Percentiles rank a stretch among this genome's conserved stretches.
Evolutionary conservation across 495 filamentous ascomycete species (phyloP).

Genomic region (Halenospora varia): DNA sequence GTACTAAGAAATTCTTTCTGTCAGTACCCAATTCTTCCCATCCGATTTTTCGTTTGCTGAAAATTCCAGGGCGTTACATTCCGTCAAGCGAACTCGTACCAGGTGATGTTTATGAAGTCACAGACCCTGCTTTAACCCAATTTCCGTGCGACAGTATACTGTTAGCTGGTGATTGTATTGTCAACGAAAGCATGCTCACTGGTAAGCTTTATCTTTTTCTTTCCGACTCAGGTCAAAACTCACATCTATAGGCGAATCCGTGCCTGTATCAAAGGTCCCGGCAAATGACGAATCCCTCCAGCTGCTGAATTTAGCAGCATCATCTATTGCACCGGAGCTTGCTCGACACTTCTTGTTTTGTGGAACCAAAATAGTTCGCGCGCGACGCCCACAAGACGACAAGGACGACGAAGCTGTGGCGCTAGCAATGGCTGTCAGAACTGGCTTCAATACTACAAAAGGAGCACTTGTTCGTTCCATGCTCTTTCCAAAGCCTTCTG

Average conservation of each 20-base stretch:
- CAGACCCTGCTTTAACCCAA: constrained; percentile 89
- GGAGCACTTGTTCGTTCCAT: constrained; percentile 95
- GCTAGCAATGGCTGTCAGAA: constrained; percentile 85
- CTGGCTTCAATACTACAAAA: constrained; percentile 96
- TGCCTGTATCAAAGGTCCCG: constrained; percentile 90
- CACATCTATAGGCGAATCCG: constrained; percentile 71
- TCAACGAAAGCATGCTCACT: constrained; percentile 99
- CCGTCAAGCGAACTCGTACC: constrained; percentile 86
- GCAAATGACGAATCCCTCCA: constrained; percentile 77
- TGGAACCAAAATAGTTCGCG: constrained; percentile 92
- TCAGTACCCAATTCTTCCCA: constrained; percentile 37
- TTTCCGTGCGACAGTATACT: constrained; percentile 93
- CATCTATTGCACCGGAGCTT: constrained; percentile 72
- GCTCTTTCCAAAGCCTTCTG: constrained; percentile 96
- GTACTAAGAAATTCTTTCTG: constrained; percentile 94
- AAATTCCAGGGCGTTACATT: constrained; percentile 69
- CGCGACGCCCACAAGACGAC: constrained; percentile 79
- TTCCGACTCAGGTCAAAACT: constrained; percentile 9
- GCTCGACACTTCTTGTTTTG: constrained; percentile 89
- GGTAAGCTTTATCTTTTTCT: constrained; percentile 43
- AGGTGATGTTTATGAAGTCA: constrained; percentile 95
- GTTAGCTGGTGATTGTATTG: constrained; percentile 92
- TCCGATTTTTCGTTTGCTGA: constrained; percentile 2
- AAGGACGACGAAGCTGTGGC: constrained; percentile 84
- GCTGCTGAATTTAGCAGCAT: constrained; percentile 67